Conservation (phyloP, 768 basidiomycete genomes). For the Suillus placidus region DNA sequence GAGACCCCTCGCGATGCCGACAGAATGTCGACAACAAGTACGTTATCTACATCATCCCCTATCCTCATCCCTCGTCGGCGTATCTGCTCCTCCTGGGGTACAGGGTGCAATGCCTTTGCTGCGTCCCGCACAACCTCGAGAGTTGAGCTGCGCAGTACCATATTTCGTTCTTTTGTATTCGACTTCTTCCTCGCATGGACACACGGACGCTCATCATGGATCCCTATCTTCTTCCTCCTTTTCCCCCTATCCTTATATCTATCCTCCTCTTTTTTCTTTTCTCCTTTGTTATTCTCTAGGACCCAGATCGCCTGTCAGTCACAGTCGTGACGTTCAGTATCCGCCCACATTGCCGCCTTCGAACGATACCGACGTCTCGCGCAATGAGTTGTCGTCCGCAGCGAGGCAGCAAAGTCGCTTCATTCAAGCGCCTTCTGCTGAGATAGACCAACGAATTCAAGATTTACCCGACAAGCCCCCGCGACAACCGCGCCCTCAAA, state of each 20-base stretch:
- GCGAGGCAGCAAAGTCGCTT: constrained; percentile 26
- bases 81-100: constrained; percentile 42
- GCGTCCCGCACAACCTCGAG: constrained; percentile 50
- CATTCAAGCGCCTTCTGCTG: constrained; percentile 19
- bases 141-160: constrained; percentile 40
- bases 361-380: constrained; percentile 21
- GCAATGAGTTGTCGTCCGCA: constrained; percentile 5
- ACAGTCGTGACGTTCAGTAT: constrained; percentile 35
- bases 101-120: constrained; percentile 36
- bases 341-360: constrained; percentile 16
- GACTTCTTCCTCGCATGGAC: constrained; percentile 42
- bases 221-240: constrained; percentile 34
- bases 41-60: constrained; percentile 49
- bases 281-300: constrained; percentile 45
- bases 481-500: constrained; percentile 26
- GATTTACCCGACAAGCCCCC: constrained; percentile 20
- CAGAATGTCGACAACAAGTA: constrained; percentile 45
- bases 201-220: constrained; percentile 46
- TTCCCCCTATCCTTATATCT: constrained; percentile 34
- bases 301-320: constrained; percentile 39
- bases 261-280: constrained; percentile 29
- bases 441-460: constrained; percentile 16
- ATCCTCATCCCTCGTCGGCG: constrained; percentile 38
- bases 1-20: constrained; percentile 31
- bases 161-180: constrained; percentile 38